A percentile compares a stretch with the other conserved stretches of the same genome.
These are phyloP conservation scores for Boletus tomentosulus DNA, from an alignment of 768 basidiomycete species.

Conservation along the genomic window DNA sequence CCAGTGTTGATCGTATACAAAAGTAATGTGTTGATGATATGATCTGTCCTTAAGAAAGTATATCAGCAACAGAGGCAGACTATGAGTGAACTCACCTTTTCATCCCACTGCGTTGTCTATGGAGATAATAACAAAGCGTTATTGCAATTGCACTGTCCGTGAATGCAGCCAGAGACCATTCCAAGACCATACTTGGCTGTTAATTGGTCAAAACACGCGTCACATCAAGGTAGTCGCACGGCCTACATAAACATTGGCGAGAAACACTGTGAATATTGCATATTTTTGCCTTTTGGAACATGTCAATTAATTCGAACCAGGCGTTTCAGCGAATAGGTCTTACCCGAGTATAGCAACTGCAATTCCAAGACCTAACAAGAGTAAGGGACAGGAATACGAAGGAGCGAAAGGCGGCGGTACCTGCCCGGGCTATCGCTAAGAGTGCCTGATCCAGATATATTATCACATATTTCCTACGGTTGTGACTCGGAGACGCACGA, in stretches of 20 bases:
- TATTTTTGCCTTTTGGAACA: slow-evolving; percentile 4
- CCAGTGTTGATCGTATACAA: slow-evolving; percentile 19
- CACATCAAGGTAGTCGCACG: not conserved
- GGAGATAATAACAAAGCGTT: slow-evolving; percentile 11
- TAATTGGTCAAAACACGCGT: not conserved
- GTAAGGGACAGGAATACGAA: not conserved
- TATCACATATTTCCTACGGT: not conserved
- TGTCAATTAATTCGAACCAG: not conserved
- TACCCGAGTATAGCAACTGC: slow-evolving; percentile 1
- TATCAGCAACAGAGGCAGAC: too few relatives aligned
- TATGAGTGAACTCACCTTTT: not conserved
- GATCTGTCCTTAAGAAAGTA: slow-evolving; percentile 10
- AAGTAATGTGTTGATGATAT: slow-evolving; percentile 12
- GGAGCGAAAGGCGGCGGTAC: not conserved
- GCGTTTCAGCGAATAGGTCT: not conserved
- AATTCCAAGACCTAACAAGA: slow-evolving; percentile 8
- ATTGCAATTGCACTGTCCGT: slow-evolving; percentile 7
- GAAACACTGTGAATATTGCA: not conserved
- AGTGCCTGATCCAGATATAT: not conserved
- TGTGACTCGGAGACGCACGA: slow-evolving; percentile 5
- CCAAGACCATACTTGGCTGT: slow-evolving; percentile 13
- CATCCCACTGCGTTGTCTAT: slow-evolving; percentile 7
- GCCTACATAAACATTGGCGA: slow-evolving; percentile 6
- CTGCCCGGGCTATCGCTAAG: slow-evolving; percentile 8
- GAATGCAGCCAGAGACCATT: slow-evolving; percentile 8